These are phyloP conservation scores for Microbotryomycetes sp. DNA, from an alignment of 1,284 basidiomycete genomes.

Conservation along the genomic window DNA sequence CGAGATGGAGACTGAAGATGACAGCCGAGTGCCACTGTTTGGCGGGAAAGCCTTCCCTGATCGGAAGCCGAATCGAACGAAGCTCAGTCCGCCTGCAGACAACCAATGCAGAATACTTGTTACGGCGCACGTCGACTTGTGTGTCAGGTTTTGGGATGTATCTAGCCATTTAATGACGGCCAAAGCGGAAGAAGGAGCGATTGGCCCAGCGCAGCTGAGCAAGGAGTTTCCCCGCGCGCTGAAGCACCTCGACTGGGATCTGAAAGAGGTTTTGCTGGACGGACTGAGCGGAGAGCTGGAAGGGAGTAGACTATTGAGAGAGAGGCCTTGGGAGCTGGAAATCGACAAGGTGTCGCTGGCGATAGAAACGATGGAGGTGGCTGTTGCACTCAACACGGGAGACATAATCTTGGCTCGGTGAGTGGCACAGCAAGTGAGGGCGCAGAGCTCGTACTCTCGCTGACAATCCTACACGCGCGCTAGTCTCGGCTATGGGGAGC, in stretches of 20 bases:
- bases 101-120: conserved; percentile 63
- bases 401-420: conserved; percentile 59
- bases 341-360: conserved; percentile 47
- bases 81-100: conserved; percentile 37
- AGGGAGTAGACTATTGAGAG: conserved; percentile 12
- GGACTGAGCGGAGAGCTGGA: conserved; percentile 23
- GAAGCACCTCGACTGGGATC: conserved; percentile 56
- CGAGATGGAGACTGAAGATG: conserved; percentile 37
- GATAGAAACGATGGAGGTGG: conserved; percentile 59
- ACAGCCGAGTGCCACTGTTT: conserved; percentile 40
- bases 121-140: conserved; percentile 58
- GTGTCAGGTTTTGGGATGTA: conserved; percentile 57
- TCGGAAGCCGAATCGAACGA: conserved; percentile 40
- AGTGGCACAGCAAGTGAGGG: too few relatives aligned
- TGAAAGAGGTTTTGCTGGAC: conserved; percentile 46
- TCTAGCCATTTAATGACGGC: conserved; percentile 21
- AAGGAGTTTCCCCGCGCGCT: conserved; percentile 55
- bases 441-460: background rate
- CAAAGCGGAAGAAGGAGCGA: conserved; percentile 33
- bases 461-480: background rate
- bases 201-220: conserved; percentile 50
- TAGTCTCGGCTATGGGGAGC: conserved; percentile 4
- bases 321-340: conserved; percentile 31
- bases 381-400: conserved; percentile 55
- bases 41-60: conserved; percentile 19